Conservation (phyloP, 2,329 filamentous ascomycete species). For the Colletotrichum magnum region DNA sequence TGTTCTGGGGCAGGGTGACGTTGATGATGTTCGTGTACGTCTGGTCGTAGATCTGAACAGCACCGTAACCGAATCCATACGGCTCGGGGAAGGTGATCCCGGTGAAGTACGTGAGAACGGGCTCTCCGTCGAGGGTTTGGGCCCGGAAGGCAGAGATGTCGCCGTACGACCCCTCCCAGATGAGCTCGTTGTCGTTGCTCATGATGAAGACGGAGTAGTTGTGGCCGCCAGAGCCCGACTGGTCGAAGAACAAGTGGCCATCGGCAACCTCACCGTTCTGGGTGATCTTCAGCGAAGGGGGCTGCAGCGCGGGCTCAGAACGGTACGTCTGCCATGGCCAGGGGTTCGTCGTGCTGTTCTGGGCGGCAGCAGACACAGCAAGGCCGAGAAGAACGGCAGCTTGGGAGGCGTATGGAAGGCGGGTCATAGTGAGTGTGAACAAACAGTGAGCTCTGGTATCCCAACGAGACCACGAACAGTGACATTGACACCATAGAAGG, state of each 20-base stretch:
- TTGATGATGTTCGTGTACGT: constrained; percentile 45
- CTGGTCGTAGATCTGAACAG: constrained; percentile 49
- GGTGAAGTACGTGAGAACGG: constrained; percentile 49
- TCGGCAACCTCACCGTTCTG: constrained; percentile 42
- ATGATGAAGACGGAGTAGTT: constrained; percentile 44
- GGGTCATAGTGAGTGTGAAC: constrained; percentile 10
- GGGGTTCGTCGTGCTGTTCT: constrained; percentile 23
- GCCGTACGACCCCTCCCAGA: constrained; percentile 45
- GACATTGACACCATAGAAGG: not conserved
- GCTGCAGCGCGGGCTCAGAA: constrained; percentile 26
- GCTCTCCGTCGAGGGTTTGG: constrained; percentile 48
- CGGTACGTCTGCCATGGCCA: constrained; percentile 36
- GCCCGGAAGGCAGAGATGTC: constrained; percentile 46
- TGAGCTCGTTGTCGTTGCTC: constrained; percentile 47
- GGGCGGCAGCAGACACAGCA: not conserved
- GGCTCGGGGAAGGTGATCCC: constrained; percentile 45
- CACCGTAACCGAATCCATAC: constrained; percentile 49
- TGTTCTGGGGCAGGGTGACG: constrained; percentile 20
- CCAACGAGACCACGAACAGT: no score
- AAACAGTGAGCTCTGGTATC: not conserved
- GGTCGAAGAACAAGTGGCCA: constrained; percentile 47
- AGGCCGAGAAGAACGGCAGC: constrained; percentile 9
- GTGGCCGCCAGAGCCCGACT: constrained; percentile 36
- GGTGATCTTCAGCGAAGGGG: constrained; percentile 22
- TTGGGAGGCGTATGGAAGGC: not conserved